A percentile compares a stretch with the other conserved stretches of the same genome.
Evolutionary conservation across 257 asterid genomes (phyloP).

Genomic region (Anisodus acutangulus): DNA sequence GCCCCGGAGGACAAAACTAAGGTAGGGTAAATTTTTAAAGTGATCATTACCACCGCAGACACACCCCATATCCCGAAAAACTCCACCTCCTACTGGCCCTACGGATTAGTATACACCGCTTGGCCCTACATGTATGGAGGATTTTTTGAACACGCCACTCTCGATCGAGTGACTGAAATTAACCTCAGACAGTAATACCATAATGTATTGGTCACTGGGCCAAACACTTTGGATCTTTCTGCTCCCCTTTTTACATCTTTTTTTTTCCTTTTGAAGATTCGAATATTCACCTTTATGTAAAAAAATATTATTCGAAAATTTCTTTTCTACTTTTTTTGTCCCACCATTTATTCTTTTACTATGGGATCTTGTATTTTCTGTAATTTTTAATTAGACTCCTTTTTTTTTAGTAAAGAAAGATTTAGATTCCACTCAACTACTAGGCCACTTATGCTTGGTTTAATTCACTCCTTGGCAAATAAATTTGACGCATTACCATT

Average conservation of each 20-base stretch:
- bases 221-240: too few species aligned
- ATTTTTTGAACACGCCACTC: too few species aligned
- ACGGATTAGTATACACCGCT: too few species aligned
- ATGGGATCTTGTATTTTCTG: not conserved
- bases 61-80: too few species aligned
- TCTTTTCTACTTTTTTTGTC: not conserved
- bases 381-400: not conserved
- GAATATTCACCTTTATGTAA: not conserved
- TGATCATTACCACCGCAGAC: too few species aligned
- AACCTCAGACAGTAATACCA: too few species aligned
- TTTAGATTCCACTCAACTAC: not conserved
- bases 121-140: too few species aligned
- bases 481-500: not conserved
- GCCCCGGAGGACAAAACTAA: too few species aligned
- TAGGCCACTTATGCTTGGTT: not conserved
- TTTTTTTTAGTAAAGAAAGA: not conserved
- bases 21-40: too few species aligned
- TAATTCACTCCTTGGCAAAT: not conserved
- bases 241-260: not conserved
- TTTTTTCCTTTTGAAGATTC: constrained; percentile 11
- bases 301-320: not conserved
- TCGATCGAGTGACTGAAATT: too few species aligned
- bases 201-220: too few species aligned
- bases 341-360: not conserved
- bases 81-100: too few species aligned